Percentiles rank a stretch among this genome's conserved stretches.
Conservation (phyloP, 805 yeast species). For the Yueomyces sinensis region DNA sequence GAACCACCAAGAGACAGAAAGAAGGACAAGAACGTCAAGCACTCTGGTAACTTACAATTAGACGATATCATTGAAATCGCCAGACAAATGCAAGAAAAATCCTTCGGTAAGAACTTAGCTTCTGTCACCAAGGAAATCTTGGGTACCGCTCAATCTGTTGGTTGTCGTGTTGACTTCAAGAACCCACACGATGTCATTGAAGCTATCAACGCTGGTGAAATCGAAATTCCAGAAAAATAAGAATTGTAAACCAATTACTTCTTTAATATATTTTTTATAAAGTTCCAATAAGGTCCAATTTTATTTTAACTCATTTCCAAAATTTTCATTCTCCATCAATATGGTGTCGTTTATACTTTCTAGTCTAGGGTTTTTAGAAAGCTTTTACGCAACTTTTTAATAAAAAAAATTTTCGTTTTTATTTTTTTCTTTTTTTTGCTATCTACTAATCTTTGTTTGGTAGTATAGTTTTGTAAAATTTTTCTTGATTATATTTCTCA, state of each 20-base stretch:
- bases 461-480: background rate
- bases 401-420: constrained; percentile 1
- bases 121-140: constrained; percentile 97
- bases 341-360: background rate
- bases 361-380: background rate
- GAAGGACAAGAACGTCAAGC: constrained; percentile 99
- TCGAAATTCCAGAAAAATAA: constrained; percentile 44
- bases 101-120: constrained; percentile 94
- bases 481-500: background rate
- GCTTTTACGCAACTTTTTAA: background rate
- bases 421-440: constrained; percentile 1
- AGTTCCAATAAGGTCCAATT: background rate
- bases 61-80: constrained; percentile 96
- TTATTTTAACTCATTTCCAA: background rate
- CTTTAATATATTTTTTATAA: background rate
- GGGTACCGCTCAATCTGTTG: constrained; percentile 99
- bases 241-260: background rate
- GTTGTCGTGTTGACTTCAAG: constrained; percentile 98
- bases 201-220: constrained; percentile 96
- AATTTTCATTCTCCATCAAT: background rate
- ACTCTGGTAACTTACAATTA: constrained; percentile 96
- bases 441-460: constrained; percentile 1
- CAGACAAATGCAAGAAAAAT: constrained; percentile 93
- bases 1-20: constrained; percentile 99
- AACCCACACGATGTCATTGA: constrained; percentile 99